These are phyloP conservation scores for Saksenaea vasiformis DNA, from an alignment of 371 early-diverging fungal species.

Conservation along the genomic window DNA sequence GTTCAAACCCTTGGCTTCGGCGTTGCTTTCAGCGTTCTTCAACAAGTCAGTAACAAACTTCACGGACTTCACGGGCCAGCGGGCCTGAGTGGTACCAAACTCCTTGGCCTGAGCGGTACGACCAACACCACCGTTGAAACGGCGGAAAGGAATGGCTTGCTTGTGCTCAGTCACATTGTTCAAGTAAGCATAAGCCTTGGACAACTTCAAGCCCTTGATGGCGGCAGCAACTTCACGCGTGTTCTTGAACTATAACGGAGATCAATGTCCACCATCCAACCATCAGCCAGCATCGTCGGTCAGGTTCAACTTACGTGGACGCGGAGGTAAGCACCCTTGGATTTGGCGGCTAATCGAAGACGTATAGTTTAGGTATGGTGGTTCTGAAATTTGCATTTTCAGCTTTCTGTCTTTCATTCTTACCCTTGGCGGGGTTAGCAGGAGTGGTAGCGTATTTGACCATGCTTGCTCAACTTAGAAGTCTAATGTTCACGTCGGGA, in stretches of 20 bases:
- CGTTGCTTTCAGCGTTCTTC: constrained; percentile 98
- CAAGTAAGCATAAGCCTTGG: constrained; percentile 95
- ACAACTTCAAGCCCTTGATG: constrained; percentile 92
- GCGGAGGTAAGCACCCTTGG: constrained; percentile 34
- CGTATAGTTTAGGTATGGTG: neutral
- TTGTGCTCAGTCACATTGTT: constrained; percentile 96
- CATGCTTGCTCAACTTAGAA: constrained; percentile 23
- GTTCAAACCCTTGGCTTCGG: constrained; percentile 88
- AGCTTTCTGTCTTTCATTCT: constrained; percentile 3
- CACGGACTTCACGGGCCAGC: constrained; percentile 99
- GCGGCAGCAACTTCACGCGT: constrained; percentile 97
- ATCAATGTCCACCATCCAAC: neutral
- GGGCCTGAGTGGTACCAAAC: constrained; percentile 92
- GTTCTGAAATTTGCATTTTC: neutral
- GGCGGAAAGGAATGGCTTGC: constrained; percentile 98
- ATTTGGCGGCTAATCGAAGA: constrained; percentile 25
- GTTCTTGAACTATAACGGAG: constrained; percentile 79
- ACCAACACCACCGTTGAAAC: constrained; percentile 98
- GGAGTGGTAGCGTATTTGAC: constrained; percentile 50
- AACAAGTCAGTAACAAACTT: constrained; percentile 93
- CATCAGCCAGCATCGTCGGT: neutral
- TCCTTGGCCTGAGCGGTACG: constrained; percentile 98
- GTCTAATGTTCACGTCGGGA: neutral
- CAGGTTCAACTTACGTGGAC: constrained; percentile 24
- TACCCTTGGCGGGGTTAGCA: constrained; percentile 41